Evolutionary conservation across 306 rosid genomes (phyloP).

Genomic region (Rosa persica): DNA sequence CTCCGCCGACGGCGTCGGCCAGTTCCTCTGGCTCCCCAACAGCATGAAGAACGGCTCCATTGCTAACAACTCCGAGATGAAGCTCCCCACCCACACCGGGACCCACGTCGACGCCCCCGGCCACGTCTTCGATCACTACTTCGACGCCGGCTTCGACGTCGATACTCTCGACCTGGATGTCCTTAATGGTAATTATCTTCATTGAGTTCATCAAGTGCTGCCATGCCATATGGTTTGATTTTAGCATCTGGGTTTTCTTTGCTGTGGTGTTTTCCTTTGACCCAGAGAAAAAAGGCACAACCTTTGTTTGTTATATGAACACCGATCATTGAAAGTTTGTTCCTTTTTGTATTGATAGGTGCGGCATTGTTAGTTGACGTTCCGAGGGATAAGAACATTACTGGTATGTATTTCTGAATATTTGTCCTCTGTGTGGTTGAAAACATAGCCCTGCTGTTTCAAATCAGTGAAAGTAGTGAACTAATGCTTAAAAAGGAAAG

Average conservation of each 20-base stretch:
- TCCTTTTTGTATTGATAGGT: constrained; percentile 46
- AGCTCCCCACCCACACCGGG: constrained; percentile 74
- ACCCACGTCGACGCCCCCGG: constrained; percentile 88
- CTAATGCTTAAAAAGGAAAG: neutral
- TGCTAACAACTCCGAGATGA: constrained; percentile 56
- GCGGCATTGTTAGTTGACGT: constrained; percentile 75
- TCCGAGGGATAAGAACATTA: constrained; percentile 75
- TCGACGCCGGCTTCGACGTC: constrained; percentile 81
- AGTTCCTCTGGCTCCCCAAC: constrained; percentile 60
- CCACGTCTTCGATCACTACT: constrained; percentile 75
- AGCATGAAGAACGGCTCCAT: constrained; percentile 85
- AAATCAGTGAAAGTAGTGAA: neutral
- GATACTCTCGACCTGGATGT: constrained; percentile 69
- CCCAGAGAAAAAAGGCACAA: neutral
- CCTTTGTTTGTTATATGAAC: neutral
- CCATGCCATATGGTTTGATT: neutral
- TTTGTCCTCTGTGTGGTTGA: neutral
- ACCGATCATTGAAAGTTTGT: neutral
- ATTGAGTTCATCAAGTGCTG: neutral
- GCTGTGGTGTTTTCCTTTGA: neutral
- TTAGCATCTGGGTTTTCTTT: neutral
- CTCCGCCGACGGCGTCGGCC: constrained; percentile 61
- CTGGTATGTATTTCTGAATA: constrained; percentile 50
- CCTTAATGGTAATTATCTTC: constrained; percentile 55
- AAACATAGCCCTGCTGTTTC: neutral